Evolutionary conservation across 805 yeast species (phyloP).

Genomic region (Martiniozyma abietophila): DNA sequence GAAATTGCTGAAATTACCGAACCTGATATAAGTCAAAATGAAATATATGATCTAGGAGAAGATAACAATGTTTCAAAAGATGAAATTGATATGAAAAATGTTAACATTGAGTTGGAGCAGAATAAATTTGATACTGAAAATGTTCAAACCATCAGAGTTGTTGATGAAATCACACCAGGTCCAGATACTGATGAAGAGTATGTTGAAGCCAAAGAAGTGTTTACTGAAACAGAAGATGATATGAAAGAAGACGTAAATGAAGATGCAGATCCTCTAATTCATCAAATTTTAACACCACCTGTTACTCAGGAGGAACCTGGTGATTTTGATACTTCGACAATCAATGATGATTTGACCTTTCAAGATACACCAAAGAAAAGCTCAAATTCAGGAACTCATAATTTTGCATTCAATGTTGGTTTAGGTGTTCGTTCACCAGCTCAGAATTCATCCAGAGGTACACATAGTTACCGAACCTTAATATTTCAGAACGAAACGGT

Average conservation of each 20-base stretch:
- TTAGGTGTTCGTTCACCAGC: slow-evolving; percentile 2
- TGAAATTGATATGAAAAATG: slow-evolving; percentile 1
- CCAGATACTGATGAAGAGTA: slow-evolving; percentile 7
- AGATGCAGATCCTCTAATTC: not conserved
- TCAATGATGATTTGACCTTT: too few relatives aligned
- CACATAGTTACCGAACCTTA: too few relatives aligned
- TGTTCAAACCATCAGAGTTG: not conserved
- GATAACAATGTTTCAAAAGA: too few relatives aligned
- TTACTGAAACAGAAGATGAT: not conserved
- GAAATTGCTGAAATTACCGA: slow-evolving; percentile 13
- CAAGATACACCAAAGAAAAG: too few relatives aligned
- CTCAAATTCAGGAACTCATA: too few relatives aligned
- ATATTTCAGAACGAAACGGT: too few relatives aligned
- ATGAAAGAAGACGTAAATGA: slow-evolving; percentile 1
- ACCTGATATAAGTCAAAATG: too few relatives aligned
- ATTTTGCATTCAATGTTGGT: too few relatives aligned
- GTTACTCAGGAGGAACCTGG: too few relatives aligned
- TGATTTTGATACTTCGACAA: too few relatives aligned
- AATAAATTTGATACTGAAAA: slow-evolving; percentile 1
- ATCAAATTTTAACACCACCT: not conserved
- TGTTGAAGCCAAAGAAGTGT: slow-evolving; percentile 7
- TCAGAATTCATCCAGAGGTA: too few relatives aligned
- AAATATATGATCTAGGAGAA: too few relatives aligned
- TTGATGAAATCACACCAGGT: slow-evolving; percentile 1
- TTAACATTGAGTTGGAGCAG: slow-evolving; percentile 1